phyloP scores from a whole-genome alignment of 1,284 basidiomycete species.

The Takashimella tepidaria region DNA sequence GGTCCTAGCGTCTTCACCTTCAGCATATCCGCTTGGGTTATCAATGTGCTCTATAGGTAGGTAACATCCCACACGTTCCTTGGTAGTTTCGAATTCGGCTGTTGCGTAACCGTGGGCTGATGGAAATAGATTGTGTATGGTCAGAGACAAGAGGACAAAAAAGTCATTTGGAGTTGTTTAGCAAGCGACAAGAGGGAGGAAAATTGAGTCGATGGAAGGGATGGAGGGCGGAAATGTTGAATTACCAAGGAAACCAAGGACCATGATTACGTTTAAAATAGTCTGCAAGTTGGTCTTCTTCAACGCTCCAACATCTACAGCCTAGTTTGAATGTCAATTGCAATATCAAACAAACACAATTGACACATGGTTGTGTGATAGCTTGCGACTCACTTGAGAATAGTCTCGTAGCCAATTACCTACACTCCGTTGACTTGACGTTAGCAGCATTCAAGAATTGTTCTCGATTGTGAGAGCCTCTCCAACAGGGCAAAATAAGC shows the following conservation, averaged over 20 bases:
- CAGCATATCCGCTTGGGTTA: constrained; percentile 73
- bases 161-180: too few species aligned
- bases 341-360: too few species aligned
- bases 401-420: constrained; percentile 68
- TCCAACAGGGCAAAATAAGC: too few species aligned
- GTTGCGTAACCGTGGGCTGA: constrained; percentile 22
- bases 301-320: constrained; percentile 74
- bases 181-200: too few species aligned
- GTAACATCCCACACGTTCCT: constrained; percentile 79
- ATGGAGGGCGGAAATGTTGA: not conserved
- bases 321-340: constrained; percentile 50
- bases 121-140: too few species aligned
- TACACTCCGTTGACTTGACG: too few species aligned
- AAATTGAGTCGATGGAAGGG: too few species aligned
- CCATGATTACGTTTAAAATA: constrained; percentile 82
- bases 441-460: too few species aligned
- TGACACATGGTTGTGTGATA: too few species aligned
- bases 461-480: too few species aligned
- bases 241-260: constrained; percentile 62
- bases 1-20: constrained; percentile 74
- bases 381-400: constrained; percentile 47
- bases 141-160: too few species aligned
- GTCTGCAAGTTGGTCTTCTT: constrained; percentile 67
- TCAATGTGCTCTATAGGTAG: constrained; percentile 86
- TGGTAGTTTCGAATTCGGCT: constrained; percentile 82